phyloP scores from a whole-genome alignment of 805 yeast genomes.

The Tetrapisispora nanseiensis region DNA sequence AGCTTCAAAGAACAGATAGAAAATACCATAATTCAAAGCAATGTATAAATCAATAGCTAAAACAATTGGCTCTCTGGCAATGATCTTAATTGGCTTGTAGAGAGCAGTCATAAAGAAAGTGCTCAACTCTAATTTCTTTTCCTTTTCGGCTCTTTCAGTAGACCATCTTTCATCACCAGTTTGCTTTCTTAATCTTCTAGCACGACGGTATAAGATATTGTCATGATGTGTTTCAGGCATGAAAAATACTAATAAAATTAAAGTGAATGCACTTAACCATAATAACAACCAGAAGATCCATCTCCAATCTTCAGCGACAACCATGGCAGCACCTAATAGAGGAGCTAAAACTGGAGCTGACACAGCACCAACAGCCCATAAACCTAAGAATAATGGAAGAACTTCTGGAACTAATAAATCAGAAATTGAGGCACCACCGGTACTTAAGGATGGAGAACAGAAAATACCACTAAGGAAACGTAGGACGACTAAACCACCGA shows the following conservation, averaged over 20 bases:
- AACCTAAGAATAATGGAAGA: constrained; percentile 38
- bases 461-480: constrained; percentile 47
- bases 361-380: constrained; percentile 46
- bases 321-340: constrained; percentile 43
- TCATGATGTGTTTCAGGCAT: constrained; percentile 43
- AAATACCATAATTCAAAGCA: constrained; percentile 42
- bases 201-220: constrained; percentile 40
- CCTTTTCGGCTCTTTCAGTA: constrained; percentile 33
- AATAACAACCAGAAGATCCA: constrained; percentile 46
- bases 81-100: constrained; percentile 42
- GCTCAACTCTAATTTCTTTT: constrained; percentile 14
- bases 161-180: constrained; percentile 42
- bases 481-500: constrained; percentile 41
- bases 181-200: constrained; percentile 33
- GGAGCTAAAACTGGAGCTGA: constrained; percentile 52
- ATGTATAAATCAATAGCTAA: constrained; percentile 42
- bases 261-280: constrained; percentile 32
- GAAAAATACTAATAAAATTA: constrained; percentile 31
- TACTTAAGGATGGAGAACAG: constrained; percentile 46
- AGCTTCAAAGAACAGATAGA: constrained; percentile 52
- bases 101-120: constrained; percentile 27
- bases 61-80: constrained; percentile 48
- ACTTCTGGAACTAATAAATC: constrained; percentile 38
- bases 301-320: constrained; percentile 41
- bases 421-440: constrained; percentile 49